Evolutionary conservation across 176 grass and related monocot species (phyloP), one percentile per base, ranked within the genome.

Genomic region (Urochloa ruziziensis): DNA sequence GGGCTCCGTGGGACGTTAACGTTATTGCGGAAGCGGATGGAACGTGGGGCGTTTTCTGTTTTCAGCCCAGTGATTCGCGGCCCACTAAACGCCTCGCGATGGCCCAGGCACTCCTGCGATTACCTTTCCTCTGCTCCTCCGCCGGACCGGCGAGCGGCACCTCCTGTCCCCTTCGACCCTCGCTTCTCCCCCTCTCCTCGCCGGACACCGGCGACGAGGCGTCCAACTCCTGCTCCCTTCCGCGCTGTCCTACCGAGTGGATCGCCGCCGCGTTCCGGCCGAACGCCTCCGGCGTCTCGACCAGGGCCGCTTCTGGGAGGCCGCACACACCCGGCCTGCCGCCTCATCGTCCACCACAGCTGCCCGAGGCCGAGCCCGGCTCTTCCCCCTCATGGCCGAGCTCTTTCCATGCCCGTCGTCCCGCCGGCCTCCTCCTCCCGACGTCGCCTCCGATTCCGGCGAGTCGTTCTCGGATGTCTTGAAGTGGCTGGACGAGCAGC

Each of bases 171-270:
- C n/a, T n/a, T n/a, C n/a, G n/a, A n/a, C n/a, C n/a, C n/a, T n/a
- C n/a, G n/a, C n/a, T n/a, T n/a, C n/a, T n/a, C n/a, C n/a, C n/a
- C n/a, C n/a, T n/a, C n/a, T n/a, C n/a, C n/a, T n/a, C n/a, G n/a
- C n/a, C n/a, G n/a, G n/a, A n/a, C n/a, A n/a, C n/a, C n/a, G n/a
- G n/a, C n/a, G n/a, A n/a, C n/a, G n/a, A n/a, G n/a, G n/a, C n/a
- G n/a, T n/a, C n/a, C n/a, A n/a, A n/a, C n/a, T 86, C 34, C 42
- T 73, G 10, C 83, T 83, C 42, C 74, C 47, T 0, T 60, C 73
- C 58, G n/a, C 54, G 1, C 23, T 87, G 1, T 36, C 43, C 10
- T 51, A 43, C 48, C 23, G 6, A 28, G 60, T 27, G 14, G 23
- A 2, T 72, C 10, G 13, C 67, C 9, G n/a, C 27, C 2, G 7